These are phyloP conservation scores for Tubosaeta sp. DNA, from an alignment of 768 basidiomycete genomes.

Conservation along the genomic window DNA sequence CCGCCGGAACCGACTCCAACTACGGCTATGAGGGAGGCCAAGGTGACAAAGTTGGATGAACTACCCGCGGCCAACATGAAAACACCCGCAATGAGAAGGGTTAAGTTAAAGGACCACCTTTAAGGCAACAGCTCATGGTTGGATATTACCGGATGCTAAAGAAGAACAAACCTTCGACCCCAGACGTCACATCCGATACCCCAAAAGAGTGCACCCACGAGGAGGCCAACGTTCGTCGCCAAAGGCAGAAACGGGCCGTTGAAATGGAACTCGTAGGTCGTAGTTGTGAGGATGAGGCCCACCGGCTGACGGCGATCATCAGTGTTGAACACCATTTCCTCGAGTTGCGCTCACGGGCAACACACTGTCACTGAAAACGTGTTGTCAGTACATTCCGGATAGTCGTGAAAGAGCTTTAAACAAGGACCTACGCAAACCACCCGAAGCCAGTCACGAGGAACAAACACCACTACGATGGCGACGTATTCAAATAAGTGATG, in stretches of 20 bases:
- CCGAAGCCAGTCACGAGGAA: slow-evolving; percentile 39
- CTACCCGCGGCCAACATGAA: slow-evolving; percentile 52
- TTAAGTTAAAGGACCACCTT: slow-evolving; percentile 52
- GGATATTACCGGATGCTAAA: neutral
- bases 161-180: slow-evolving; percentile 38
- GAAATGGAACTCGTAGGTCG: slow-evolving; percentile 46
- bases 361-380: slow-evolving; percentile 29
- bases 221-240: slow-evolving; percentile 49
- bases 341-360: slow-evolving; percentile 33
- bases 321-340: neutral
- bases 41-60: slow-evolving; percentile 42
- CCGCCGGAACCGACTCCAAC: slow-evolving; percentile 49
- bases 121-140: neutral
- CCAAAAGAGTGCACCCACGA: slow-evolving; percentile 49
- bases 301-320: slow-evolving; percentile 27
- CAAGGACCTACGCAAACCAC: slow-evolving; percentile 36
- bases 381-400: neutral
- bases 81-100: slow-evolving; percentile 48
- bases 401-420: no score
- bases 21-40: slow-evolving; percentile 44
- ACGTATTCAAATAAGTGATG: neutral
- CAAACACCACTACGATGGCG: slow-evolving; percentile 31
- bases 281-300: slow-evolving; percentile 45
- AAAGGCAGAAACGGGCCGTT: slow-evolving; percentile 46
- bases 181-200: slow-evolving; percentile 48